phyloP scores from a whole-genome alignment of 495 filamentous ascomycete genomes.

The Xylaria castorea region DNA sequence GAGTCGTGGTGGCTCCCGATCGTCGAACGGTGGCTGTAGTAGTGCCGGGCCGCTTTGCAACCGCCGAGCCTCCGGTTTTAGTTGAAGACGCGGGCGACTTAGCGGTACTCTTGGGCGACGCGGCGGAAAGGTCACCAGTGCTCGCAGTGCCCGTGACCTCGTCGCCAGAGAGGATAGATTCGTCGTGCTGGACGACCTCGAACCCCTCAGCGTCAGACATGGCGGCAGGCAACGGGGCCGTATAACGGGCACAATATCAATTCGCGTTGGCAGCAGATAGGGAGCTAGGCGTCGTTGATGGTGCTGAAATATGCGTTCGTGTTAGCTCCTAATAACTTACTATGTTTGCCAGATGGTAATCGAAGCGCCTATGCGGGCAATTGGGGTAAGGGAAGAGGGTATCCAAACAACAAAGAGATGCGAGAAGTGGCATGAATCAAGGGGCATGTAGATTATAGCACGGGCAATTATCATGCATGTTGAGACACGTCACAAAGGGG shows the following conservation, averaged over 20 bases:
- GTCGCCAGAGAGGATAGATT: conserved; percentile 44
- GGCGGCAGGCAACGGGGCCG: conserved; percentile 29
- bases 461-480: conserved; percentile 33
- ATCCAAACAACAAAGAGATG: neutral
- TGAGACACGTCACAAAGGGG: conserved; percentile 43
- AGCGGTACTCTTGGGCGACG: conserved; percentile 39
- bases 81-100: conserved; percentile 40
- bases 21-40: conserved; percentile 39
- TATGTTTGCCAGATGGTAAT: conserved; percentile 14
- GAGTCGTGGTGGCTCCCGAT: conserved; percentile 38
- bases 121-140: conserved; percentile 34
- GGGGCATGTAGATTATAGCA: conserved; percentile 15
- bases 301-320: conserved; percentile 29
- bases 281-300: conserved; percentile 25
- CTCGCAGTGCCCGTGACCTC: conserved; percentile 37
- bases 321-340: conserved; percentile 27
- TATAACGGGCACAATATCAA: conserved; percentile 26
- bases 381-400: conserved; percentile 15
- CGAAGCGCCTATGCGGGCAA: conserved; percentile 6
- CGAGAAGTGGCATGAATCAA: conserved; percentile 8
- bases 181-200: conserved; percentile 49
- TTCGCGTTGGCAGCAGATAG: conserved; percentile 23
- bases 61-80: conserved; percentile 37
- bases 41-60: conserved; percentile 42
- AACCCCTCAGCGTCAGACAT: conserved; percentile 56